Conservation (phyloP, 2,329 filamentous ascomycete genomes). For the Penicillium sp. region DNA sequence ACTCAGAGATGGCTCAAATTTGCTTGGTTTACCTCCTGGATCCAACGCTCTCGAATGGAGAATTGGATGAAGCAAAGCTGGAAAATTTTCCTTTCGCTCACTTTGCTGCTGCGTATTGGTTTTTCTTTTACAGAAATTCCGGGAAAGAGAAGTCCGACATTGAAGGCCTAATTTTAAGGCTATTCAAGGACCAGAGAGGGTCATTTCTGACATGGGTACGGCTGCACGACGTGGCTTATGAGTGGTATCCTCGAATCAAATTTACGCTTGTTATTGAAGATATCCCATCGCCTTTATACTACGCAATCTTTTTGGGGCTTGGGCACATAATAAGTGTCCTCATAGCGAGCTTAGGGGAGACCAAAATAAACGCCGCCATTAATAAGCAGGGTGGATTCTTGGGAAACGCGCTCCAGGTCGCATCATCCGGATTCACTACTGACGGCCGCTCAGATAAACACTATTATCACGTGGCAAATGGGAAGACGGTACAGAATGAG, state of each 20-base stretch:
- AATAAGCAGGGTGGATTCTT: not conserved
- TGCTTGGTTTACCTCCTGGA: constrained; percentile 12
- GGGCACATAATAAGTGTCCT: not conserved
- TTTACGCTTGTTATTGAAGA: not conserved
- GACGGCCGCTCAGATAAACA: accelerated
- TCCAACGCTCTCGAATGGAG: not conserved
- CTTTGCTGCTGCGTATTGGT: constrained; percentile 4
- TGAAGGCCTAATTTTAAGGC: not conserved
- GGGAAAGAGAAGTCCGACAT: not conserved
- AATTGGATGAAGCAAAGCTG: not conserved
- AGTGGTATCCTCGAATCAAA: accelerated
- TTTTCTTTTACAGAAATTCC: not conserved
- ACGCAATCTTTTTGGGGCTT: constrained; percentile 8
- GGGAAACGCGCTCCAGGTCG: constrained; percentile 5
- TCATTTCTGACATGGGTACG: constrained; percentile 6
- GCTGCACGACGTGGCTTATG: not conserved
- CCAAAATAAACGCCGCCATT: not conserved
- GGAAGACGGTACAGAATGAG: no score
- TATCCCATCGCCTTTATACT: constrained; percentile 6
- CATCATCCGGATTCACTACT: no score
- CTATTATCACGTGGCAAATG: no score
- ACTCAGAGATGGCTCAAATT: constrained; percentile 6
- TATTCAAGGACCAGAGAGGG: constrained; percentile 4
- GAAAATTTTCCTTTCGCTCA: constrained; percentile 2
- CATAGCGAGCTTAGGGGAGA: not conserved